Conservation (phyloP, 2,329 filamentous ascomycete species). For the Ascocoryne sarcoides region DNA sequence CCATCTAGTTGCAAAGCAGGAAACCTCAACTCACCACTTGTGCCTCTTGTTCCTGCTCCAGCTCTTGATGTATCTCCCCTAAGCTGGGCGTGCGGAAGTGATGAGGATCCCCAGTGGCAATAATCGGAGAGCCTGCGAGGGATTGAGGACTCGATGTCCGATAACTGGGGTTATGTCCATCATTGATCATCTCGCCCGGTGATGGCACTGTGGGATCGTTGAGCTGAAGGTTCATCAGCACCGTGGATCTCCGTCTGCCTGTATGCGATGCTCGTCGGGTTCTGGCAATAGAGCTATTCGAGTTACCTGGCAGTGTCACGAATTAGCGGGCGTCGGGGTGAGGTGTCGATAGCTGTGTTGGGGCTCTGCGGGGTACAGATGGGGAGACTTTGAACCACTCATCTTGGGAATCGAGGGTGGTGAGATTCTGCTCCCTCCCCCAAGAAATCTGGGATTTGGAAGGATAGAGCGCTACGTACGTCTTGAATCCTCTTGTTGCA, state of each 20-base stretch:
- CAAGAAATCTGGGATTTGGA: not conserved
- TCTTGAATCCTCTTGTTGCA: slow-evolving; percentile 55
- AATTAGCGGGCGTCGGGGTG: not conserved
- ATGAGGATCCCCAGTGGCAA: slow-evolving; percentile 40
- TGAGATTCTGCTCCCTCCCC: not conserved
- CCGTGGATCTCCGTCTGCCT: slow-evolving; percentile 55
- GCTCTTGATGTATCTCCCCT: slow-evolving; percentile 69
- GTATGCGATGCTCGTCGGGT: slow-evolving; percentile 38
- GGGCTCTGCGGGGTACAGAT: not conserved
- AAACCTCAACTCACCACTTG: slow-evolving; percentile 65
- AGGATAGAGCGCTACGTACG: slow-evolving; percentile 33
- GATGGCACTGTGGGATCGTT: slow-evolving; percentile 61
- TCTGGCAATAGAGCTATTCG: slow-evolving; percentile 43
- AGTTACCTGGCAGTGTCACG: slow-evolving; percentile 25
- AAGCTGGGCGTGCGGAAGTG: slow-evolving; percentile 62
- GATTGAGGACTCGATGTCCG: slow-evolving; percentile 37
- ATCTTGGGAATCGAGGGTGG: not conserved
- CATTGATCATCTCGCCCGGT: slow-evolving; percentile 58
- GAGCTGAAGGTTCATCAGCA: slow-evolving; percentile 64
- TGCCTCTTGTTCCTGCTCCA: slow-evolving; percentile 71
- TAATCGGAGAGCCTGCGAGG: slow-evolving; percentile 38
- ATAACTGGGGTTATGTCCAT: slow-evolving; percentile 31
- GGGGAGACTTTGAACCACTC: not conserved
- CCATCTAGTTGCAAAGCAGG: too few species aligned
- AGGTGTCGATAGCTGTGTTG: too few species aligned